phyloP scores from a whole-genome alignment of 129 eudicot species.

The Tagetes erecta region DNA sequence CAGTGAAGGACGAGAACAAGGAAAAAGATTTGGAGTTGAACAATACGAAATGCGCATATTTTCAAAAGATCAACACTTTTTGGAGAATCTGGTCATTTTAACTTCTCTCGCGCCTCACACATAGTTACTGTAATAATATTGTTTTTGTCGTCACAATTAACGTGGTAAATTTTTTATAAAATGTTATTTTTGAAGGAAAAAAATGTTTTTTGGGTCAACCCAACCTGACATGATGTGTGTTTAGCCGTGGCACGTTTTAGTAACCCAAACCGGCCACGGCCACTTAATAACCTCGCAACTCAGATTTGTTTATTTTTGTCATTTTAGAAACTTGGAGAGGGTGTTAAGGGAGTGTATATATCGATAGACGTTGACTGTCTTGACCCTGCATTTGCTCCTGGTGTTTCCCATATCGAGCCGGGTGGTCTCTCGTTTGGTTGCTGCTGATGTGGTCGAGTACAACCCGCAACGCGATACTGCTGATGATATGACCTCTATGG shows the following conservation, averaged over 20 bases:
- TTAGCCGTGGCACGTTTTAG: not conserved
- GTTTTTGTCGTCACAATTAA: no score
- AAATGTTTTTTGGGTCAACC: not conserved
- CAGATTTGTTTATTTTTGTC: constrained; percentile 1
- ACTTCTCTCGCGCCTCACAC: no score
- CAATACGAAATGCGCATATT: constrained; percentile 94
- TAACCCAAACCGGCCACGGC: not conserved
- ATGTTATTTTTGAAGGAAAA: not conserved
- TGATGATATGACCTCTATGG: no score
- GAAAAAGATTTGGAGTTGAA: constrained; percentile 95
- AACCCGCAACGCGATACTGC: no score
- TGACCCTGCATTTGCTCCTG: constrained; percentile 98
- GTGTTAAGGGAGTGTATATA: constrained; percentile 89
- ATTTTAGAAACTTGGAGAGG: constrained; percentile 90
- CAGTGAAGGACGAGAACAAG: constrained; percentile 95
- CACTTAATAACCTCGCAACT: constrained; percentile 6
- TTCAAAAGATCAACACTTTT: constrained; percentile 71
- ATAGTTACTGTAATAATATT: no score
- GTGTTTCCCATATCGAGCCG: constrained; percentile 82
- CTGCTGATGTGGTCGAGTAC: no score
- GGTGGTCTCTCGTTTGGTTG: constrained; percentile 42
- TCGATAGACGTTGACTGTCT: constrained; percentile 89
- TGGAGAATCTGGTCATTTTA: constrained; percentile 70
- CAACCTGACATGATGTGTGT: not conserved
- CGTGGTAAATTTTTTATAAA: no score